Base-by-base conservation (phyloP, 2,329 filamentous ascomycete species). In the Metarhizium robertsii region DNA sequence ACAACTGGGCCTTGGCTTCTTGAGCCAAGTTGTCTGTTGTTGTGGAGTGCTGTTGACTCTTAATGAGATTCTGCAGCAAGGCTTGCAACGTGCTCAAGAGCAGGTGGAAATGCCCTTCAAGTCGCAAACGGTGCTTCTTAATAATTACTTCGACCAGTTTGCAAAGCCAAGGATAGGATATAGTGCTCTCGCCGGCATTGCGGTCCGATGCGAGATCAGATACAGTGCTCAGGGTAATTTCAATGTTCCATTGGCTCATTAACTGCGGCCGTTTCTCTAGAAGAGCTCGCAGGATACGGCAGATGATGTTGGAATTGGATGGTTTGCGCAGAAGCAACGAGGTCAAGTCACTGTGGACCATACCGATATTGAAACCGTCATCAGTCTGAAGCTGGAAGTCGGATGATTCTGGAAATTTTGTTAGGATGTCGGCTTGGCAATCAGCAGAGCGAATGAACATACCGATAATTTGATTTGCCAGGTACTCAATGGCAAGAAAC, bases 51-150 rank as follows among this genome's bases (percentile, higher is more conserved):
- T 58, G 46, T 55, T 68, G 64, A n/a, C 61, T 60, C 2, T 70
- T 62, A 38, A 85, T 70, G 18, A 86, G 74, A 40, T 74, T 73
- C 25, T 71, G 69, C 40, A 86, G 73, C n/a, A 86, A 76, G 3
- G 76, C 69, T 61, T 84, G 79, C 56, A 86, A 69, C 2, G 75
- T 69, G 40, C 75, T 68, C 50, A 84, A 68, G 5, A 85, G 71
- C 48, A 85, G 69, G 62, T 84, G 83, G 61, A 83, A 81, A 59
- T 83, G 83, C 2, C 81, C 82, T 61, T 84, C 78, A 2, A 86
- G 71, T 10, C 83, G 80, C 47, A 82, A 73, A 4, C 83, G 74
- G 65, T 86, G 81, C 50, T 81, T 79, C 63, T 77, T 78, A 64
- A 86, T 78, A 42, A 86, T 69, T 25, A 74, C 69, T 54, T 82